Percentiles rank a stretch among this genome's conserved stretches.
phyloP scores from a whole-genome alignment of 2,329 filamentous ascomycete species.

The Meredithiella fracta region DNA sequence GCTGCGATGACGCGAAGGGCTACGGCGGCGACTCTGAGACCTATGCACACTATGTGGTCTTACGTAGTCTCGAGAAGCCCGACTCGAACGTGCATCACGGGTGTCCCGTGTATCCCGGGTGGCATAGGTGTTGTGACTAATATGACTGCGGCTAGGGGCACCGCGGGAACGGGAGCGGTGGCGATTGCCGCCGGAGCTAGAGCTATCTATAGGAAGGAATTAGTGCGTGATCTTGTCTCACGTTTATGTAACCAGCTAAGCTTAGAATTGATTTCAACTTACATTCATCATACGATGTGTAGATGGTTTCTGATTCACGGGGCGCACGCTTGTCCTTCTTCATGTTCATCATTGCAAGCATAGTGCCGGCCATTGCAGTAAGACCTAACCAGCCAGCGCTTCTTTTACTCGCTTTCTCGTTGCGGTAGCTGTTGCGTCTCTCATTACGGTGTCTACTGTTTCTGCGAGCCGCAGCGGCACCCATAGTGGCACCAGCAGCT shows the following conservation, averaged over 20 bases:
- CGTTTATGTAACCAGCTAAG: neutral
- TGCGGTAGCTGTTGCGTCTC: constrained; percentile 21
- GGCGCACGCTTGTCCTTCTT: constrained; percentile 31
- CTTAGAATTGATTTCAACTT: constrained; percentile 2
- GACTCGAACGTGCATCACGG: constrained; percentile 20
- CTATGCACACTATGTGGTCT: constrained; percentile 14
- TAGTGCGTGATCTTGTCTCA: constrained; percentile 2
- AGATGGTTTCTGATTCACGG: constrained; percentile 6
- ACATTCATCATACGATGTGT: constrained; percentile 9
- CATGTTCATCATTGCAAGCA: constrained; percentile 38
- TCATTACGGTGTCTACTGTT: neutral
- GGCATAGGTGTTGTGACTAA: constrained; percentile 5
- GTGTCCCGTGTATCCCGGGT: constrained; percentile 11
- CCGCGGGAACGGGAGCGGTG: constrained; percentile 15
- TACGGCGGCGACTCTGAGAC: constrained; percentile 7
- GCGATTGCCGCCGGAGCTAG: constrained; percentile 28
- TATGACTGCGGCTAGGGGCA: constrained; percentile 2
- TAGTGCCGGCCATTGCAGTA: constrained; percentile 32
- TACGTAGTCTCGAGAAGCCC: constrained; percentile 12
- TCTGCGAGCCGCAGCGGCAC: constrained; percentile 2
- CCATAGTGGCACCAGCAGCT: constrained; percentile 5
- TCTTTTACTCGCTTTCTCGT: constrained; percentile 31
- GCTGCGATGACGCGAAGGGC: neutral
- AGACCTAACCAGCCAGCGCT: constrained; percentile 37
- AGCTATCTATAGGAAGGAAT: constrained; percentile 25